phyloP scores from a whole-genome alignment of 2,329 filamentous ascomycete species.

The Coniochaeta prunicola region DNA sequence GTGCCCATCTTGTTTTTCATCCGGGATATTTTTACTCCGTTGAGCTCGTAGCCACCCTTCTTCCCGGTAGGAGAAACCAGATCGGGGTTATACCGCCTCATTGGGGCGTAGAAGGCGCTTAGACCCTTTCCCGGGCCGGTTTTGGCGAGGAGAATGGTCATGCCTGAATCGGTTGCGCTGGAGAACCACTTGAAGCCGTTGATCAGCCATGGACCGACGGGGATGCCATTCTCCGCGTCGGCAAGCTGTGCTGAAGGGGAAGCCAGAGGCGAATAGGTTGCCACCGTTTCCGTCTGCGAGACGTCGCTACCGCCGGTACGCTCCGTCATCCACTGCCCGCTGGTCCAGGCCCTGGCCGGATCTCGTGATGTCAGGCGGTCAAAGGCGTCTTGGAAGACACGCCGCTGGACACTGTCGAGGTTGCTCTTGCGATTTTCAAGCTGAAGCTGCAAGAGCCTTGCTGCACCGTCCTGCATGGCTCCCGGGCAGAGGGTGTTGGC shows the following conservation, averaged over 20 bases:
- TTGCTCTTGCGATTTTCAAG: conserved; percentile 18
- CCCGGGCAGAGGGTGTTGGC: conserved; percentile 58
- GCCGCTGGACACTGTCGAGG: conserved; percentile 21
- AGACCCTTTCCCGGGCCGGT: conserved; percentile 42
- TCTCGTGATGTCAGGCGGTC: conserved; percentile 46
- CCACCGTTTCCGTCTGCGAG: conserved; percentile 58
- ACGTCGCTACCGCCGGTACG: conserved; percentile 63
- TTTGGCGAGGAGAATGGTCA: conserved; percentile 57
- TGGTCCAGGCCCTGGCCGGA: conserved; percentile 53
- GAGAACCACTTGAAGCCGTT: conserved; percentile 69
- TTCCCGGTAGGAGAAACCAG: conserved; percentile 16
- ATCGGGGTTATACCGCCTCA: conserved; percentile 34
- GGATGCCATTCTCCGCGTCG: conserved; percentile 18
- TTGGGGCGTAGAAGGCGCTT: conserved; percentile 58
- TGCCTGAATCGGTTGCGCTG: conserved; percentile 57
- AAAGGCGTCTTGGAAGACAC: conserved; percentile 45
- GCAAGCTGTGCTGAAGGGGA: conserved; percentile 16
- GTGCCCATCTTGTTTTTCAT: conserved; percentile 71
- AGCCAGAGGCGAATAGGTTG: conserved; percentile 22
- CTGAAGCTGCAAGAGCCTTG: conserved; percentile 39
- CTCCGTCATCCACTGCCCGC: conserved; percentile 74
- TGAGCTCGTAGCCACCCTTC: conserved; percentile 39
- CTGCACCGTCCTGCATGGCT: conserved; percentile 60
- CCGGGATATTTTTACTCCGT: conserved; percentile 61
- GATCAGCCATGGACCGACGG: conserved; percentile 52